Conservation (phyloP, 148 eudicot genomes). For the Diospyros lotus region DNA sequence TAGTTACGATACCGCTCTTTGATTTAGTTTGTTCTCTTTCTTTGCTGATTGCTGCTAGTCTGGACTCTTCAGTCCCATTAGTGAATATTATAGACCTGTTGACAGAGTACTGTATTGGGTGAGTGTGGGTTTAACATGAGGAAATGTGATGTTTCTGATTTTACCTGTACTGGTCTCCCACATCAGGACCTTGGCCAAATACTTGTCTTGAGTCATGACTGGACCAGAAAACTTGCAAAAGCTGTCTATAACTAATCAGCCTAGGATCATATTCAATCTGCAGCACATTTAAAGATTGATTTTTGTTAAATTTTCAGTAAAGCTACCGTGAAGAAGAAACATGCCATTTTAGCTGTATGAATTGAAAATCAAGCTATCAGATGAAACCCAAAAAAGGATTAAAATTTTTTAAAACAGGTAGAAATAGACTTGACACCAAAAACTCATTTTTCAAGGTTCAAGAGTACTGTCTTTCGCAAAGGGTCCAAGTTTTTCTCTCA, state of each 20-base stretch:
- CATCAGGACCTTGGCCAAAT: conserved; percentile 99
- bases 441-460: not conserved
- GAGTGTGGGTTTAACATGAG: not conserved
- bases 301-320: conserved; percentile 7
- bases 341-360: not conserved
- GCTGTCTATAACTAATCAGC: conserved; percentile 59
- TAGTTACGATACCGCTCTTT: conserved; percentile 69
- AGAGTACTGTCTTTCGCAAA: not conserved
- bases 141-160: not conserved
- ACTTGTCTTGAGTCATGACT: conserved; percentile 98
- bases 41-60: conserved; percentile 76
- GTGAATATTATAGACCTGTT: conserved; percentile 88
- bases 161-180: conserved; percentile 92
- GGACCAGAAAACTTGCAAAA: conserved; percentile 91
- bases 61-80: conserved; percentile 78
- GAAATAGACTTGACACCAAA: not conserved
- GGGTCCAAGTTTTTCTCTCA: not conserved
- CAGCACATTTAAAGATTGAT: conserved; percentile 11
- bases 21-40: conserved; percentile 86
- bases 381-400: not conserved
- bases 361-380: not conserved
- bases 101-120: conserved; percentile 7
- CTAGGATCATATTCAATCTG: conserved; percentile 88
- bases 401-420: too few relatives aligned
- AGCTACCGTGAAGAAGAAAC: not conserved